Evolutionary conservation across 2,329 filamentous ascomycete species (phyloP).

Genomic region (Clarireedia monteithiana): DNA sequence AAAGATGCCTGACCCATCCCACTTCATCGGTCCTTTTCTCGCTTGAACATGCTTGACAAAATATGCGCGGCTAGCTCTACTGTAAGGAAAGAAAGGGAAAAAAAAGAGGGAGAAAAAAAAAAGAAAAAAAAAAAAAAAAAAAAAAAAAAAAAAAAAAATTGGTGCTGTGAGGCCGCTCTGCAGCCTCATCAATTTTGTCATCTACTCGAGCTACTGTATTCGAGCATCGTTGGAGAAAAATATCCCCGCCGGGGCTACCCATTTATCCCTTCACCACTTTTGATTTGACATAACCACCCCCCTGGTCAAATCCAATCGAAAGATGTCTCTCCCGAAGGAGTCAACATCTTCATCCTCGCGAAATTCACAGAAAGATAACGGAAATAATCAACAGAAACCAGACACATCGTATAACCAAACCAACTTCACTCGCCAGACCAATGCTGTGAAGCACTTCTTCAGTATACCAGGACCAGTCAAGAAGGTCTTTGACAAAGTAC

Average conservation of each 20-base stretch:
- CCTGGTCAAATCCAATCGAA: not conserved
- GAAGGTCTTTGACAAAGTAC: constrained; percentile 76
- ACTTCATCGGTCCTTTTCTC: constrained; percentile 6
- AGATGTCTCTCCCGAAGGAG: not conserved
- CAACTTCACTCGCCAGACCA: constrained; percentile 16
- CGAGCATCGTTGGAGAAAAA: not conserved
- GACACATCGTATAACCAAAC: constrained; percentile 7
- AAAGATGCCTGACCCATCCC: not conserved
- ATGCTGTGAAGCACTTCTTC: constrained; percentile 21
- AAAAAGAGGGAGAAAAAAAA: too few relatives aligned
- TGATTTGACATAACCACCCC: not conserved
- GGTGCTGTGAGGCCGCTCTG: not conserved
- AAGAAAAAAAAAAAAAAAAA: too few relatives aligned
- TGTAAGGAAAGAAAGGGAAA: not conserved
- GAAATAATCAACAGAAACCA: not conserved
- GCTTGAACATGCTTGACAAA: not conserved
- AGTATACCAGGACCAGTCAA: constrained; percentile 66
- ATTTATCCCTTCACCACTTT: not conserved
- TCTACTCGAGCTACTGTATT: not conserved
- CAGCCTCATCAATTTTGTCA: not conserved
- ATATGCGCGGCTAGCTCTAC: not conserved
- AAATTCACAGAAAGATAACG: not conserved
- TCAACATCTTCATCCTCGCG: not conserved
- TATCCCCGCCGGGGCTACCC: not conserved
- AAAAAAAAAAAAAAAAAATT: not conserved